Percentiles rank a stretch among this genome's conserved stretches.
Evolutionary conservation across 2,329 filamentous ascomycete genomes (phyloP).

Genomic region (Colletotrichum sp.): DNA sequence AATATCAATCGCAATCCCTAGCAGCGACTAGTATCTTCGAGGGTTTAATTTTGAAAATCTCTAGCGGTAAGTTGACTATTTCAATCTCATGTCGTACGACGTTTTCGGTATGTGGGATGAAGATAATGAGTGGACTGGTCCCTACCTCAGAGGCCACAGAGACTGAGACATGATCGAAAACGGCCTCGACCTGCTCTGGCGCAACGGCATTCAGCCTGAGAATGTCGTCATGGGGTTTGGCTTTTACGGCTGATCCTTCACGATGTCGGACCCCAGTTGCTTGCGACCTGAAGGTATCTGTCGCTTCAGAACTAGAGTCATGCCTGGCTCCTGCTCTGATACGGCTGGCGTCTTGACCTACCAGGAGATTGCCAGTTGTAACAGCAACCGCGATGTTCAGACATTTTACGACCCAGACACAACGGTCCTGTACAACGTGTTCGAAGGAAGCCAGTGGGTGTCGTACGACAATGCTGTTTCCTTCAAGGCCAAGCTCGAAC

Average conservation of each 20-base stretch:
- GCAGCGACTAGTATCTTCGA: slow-evolving; percentile 9
- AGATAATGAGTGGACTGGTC: slow-evolving; percentile 28
- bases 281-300: slow-evolving; percentile 19
- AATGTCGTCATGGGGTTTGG: slow-evolving; percentile 45
- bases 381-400: slow-evolving; percentile 17
- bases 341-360: slow-evolving; percentile 35
- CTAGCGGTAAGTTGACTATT: slow-evolving; percentile 28
- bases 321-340: slow-evolving; percentile 29
- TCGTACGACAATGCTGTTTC: slow-evolving; percentile 35
- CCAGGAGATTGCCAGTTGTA: slow-evolving; percentile 37
- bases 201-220: slow-evolving; percentile 37
- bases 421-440: slow-evolving; percentile 38
- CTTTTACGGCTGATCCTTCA: slow-evolving; percentile 39
- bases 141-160: slow-evolving; percentile 39
- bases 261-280: slow-evolving; percentile 12
- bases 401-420: slow-evolving; percentile 30
- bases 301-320: slow-evolving; percentile 23
- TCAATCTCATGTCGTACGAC: slow-evolving; percentile 44
- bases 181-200: slow-evolving; percentile 45
- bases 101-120: slow-evolving; percentile 43
- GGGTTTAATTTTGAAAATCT: not conserved
- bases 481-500: slow-evolving; percentile 21
- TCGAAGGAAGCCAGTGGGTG: slow-evolving; percentile 40
- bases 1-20: slow-evolving; percentile 1
- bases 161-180: slow-evolving; percentile 44